Conservation (phyloP, 2,329 filamentous ascomycete species). For the Nannizzia gypsea region DNA sequence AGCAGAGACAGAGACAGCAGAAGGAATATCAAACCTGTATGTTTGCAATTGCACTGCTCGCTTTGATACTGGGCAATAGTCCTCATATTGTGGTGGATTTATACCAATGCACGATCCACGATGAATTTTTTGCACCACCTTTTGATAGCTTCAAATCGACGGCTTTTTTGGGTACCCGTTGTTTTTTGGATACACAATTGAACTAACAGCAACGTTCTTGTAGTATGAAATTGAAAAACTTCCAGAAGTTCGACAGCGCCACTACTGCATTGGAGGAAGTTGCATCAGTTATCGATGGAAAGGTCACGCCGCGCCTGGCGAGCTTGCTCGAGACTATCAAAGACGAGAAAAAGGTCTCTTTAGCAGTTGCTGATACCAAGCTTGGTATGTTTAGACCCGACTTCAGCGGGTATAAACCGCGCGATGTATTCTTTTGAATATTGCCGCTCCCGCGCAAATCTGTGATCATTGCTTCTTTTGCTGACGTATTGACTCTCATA, state of each 20-base stretch:
- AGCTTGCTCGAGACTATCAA: constrained; percentile 79
- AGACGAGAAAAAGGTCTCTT: constrained; percentile 91
- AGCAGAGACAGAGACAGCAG: constrained; percentile 62
- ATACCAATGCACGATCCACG: too few species aligned
- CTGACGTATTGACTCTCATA: constrained; percentile 14
- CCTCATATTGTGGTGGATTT: too few species aligned
- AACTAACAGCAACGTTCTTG: constrained; percentile 9
- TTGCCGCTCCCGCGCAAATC: not conserved
- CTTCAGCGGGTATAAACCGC: not conserved
- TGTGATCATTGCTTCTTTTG: not conserved
- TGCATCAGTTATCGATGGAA: constrained; percentile 77
- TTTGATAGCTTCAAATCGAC: not conserved
- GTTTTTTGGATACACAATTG: not conserved
- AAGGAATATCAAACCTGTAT: constrained; percentile 77
- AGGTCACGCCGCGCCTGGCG: constrained; percentile 78
- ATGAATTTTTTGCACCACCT: not conserved
- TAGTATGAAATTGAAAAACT: constrained; percentile 90
- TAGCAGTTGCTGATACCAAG: constrained; percentile 89
- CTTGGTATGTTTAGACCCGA: constrained; percentile 41
- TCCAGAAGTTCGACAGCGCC: constrained; percentile 93
- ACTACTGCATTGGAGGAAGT: constrained; percentile 83
- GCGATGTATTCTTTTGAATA: not conserved
- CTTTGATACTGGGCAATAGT: not conserved
- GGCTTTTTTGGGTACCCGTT: not conserved
- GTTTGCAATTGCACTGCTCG: constrained; percentile 27